A percentile compares a stretch with the other conserved stretches of the same genome.
Conservation (phyloP, 2,329 filamentous ascomycete species). For the Xylaria arbuscula region DNA sequence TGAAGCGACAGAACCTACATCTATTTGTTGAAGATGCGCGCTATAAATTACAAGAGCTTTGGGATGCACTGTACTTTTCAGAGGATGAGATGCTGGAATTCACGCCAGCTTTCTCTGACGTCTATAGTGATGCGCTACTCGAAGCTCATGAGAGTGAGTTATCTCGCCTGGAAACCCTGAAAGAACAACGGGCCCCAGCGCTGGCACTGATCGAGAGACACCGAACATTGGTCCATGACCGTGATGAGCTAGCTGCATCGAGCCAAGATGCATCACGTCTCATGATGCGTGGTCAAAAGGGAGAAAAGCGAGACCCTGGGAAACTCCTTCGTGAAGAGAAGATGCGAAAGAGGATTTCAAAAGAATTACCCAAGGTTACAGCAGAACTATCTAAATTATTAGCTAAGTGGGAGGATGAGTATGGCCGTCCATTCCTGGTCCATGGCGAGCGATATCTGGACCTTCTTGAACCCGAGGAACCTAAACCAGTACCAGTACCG, state of each 20-base stretch:
- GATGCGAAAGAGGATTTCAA: conserved; percentile 96
- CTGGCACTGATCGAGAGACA: conserved; percentile 86
- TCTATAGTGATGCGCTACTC: conserved; percentile 94
- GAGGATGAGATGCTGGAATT: conserved; percentile 99
- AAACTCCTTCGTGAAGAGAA: conserved; percentile 96
- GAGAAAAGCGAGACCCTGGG: conserved; percentile 92
- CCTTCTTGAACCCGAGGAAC: conserved; percentile 74
- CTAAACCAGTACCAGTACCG: conserved; percentile 69
- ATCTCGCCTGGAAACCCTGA: conserved; percentile 79
- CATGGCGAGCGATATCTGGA: conserved; percentile 93
- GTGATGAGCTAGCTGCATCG: conserved; percentile 86
- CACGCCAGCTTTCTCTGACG: conserved; percentile 94
- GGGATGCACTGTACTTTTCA: conserved; percentile 93
- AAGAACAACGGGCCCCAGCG: conserved; percentile 87
- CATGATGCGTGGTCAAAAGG: conserved; percentile 90
- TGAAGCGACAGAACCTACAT: conserved; percentile 95
- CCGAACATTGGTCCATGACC: conserved; percentile 82
- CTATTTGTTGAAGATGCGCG: conserved; percentile 95
- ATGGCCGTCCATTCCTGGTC: conserved; percentile 90
- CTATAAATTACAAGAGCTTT: conserved; percentile 90
- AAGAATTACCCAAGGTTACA: conserved; percentile 93
- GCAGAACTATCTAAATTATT: conserved; percentile 84
- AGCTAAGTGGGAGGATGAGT: conserved; percentile 92
- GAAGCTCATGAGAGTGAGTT: conserved; percentile 97
- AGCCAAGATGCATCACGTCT: conserved; percentile 95